Percentiles rank a stretch among this genome's conserved stretches.
Conservation (phyloP, 129 eudicot species). For the Lonicera japonica region DNA sequence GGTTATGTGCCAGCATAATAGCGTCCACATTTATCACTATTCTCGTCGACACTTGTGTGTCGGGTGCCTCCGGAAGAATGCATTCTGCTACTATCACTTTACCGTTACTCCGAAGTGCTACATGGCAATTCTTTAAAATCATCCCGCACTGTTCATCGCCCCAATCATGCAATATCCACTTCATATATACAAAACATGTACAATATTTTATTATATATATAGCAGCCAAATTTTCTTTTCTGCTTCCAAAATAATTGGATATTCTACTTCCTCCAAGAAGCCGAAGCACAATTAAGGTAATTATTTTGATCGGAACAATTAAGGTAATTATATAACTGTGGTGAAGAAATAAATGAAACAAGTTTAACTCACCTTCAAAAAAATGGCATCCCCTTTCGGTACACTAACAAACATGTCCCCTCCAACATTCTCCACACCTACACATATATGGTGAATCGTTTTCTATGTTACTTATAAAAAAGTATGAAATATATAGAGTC, state of each 20-base stretch:
- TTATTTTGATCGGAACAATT: too few species aligned
- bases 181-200: background rate
- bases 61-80: conserved; percentile 65
- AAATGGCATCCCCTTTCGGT: conserved; percentile 77
- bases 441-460: background rate
- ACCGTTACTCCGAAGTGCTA: conserved; percentile 59
- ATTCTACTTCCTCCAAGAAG: too few species aligned
- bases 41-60: conserved; percentile 33
- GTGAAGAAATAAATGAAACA: background rate
- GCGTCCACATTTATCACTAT: conserved; percentile 59
- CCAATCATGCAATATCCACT: conserved; percentile 93
- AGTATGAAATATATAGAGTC: too few species aligned
- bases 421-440: conserved; percentile 75
- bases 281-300: background rate
- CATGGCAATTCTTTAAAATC: conserved; percentile 55
- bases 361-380: conserved; percentile 51
- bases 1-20: conserved; percentile 77
- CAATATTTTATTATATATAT: background rate
- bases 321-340: too few species aligned
- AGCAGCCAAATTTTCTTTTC: background rate
- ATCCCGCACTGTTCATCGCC: conserved; percentile 63
- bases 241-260: too few species aligned
- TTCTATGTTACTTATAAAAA: too few species aligned
- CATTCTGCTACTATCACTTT: conserved; percentile 70
- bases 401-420: conserved; percentile 88